Conservation (phyloP, 371 early-diverging fungal species). For the Rhizopus sp. region DNA sequence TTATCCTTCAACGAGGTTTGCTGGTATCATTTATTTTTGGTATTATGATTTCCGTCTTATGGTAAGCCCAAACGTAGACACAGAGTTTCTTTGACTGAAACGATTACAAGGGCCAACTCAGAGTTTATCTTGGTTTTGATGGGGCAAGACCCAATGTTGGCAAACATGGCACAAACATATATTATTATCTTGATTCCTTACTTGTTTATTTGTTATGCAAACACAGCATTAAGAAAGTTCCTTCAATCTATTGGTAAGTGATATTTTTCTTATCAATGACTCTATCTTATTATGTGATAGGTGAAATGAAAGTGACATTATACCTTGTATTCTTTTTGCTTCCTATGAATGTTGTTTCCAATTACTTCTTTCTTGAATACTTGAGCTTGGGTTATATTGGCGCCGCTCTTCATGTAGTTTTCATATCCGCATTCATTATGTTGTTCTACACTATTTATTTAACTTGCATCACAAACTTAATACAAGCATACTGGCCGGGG, state of each 20-base stretch:
- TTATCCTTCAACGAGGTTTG: constrained; percentile 42
- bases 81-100: neutral
- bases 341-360: constrained; percentile 35
- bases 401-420: constrained; percentile 28
- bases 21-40: constrained; percentile 32
- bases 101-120: constrained; percentile 22
- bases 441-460: constrained; percentile 12
- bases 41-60: constrained; percentile 22
- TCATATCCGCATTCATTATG: constrained; percentile 6
- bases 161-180: constrained; percentile 32
- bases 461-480: constrained; percentile 23
- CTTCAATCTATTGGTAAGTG: constrained; percentile 38
- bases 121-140: constrained; percentile 30
- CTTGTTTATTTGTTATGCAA: constrained; percentile 29
- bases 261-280: neutral
- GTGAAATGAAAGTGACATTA: constrained; percentile 43
- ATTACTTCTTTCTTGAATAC: constrained; percentile 34
- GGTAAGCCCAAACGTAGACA: constrained; percentile 21
- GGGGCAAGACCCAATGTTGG: constrained; percentile 40
- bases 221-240: constrained; percentile 37
- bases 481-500: constrained; percentile 37
- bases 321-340: constrained; percentile 29
- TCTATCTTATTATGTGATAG: neutral
- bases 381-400: constrained; percentile 35
- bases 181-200: constrained; percentile 30